Conservation (phyloP, 352 stramenopile genomes). For the Phytophthora pisi region DNA sequence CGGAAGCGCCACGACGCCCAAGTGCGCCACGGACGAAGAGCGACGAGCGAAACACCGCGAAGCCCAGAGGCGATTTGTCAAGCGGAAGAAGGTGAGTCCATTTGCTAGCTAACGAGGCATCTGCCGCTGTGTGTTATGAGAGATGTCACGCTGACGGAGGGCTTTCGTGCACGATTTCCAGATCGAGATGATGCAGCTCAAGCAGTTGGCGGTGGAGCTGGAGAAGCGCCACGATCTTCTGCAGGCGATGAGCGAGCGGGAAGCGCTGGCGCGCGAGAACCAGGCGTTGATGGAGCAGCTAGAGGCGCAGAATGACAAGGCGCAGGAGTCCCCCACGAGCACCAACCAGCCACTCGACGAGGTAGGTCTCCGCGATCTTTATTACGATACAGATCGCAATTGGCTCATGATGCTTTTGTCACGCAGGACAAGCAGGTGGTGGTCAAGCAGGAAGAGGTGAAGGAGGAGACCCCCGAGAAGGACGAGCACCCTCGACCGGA, state of each 20-base stretch:
- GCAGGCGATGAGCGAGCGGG: conserved; percentile 28
- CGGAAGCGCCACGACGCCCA: conserved; percentile 11
- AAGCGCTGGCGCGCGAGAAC: conserved; percentile 31
- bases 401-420: not conserved
- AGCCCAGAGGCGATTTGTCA: conserved; percentile 54
- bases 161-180: conserved; percentile 11
- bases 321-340: conserved; percentile 5
- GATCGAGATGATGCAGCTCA: conserved; percentile 45
- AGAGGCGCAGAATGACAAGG: conserved; percentile 24
- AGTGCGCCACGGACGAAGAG: conserved; percentile 51
- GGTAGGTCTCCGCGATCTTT: conserved; percentile 16
- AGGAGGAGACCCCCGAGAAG: conserved; percentile 8
- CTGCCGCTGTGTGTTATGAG: not conserved
- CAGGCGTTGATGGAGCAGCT: conserved; percentile 30
- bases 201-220: conserved; percentile 37
- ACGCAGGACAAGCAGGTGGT: conserved; percentile 17
- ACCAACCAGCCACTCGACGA: conserved; percentile 6
- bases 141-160: not conserved
- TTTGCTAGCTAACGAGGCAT: not conserved
- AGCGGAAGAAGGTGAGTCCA: conserved; percentile 53
- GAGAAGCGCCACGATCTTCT: conserved; percentile 43
- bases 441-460: conserved; percentile 2
- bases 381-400: conserved; percentile 2
- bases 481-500: conserved; percentile 8
- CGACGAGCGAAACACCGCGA: conserved; percentile 60